Conservation (phyloP, 371 early-diverging fungal species). For the Apophysomyces variabilis region DNA sequence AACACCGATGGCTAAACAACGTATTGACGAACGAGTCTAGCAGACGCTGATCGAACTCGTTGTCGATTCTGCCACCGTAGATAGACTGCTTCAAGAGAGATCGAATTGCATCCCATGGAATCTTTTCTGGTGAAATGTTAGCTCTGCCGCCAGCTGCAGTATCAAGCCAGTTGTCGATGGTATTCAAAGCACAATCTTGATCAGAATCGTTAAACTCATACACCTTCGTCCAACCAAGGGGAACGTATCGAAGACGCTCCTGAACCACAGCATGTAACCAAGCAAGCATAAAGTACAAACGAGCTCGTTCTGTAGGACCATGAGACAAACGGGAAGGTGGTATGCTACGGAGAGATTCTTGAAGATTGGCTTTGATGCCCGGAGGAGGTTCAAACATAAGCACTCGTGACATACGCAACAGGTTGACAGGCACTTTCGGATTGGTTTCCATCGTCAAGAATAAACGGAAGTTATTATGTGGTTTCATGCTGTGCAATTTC, state of each 20-base stretch:
- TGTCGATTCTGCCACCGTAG: slow-evolving; percentile 97
- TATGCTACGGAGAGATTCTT: slow-evolving; percentile 80
- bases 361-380: slow-evolving; percentile 94
- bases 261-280: slow-evolving; percentile 96
- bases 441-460: slow-evolving; percentile 98
- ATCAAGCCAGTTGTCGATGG: slow-evolving; percentile 92
- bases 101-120: slow-evolving; percentile 95
- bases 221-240: slow-evolving; percentile 96
- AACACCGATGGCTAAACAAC: slow-evolving; percentile 84
- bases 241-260: slow-evolving; percentile 95
- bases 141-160: slow-evolving; percentile 78
- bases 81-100: slow-evolving; percentile 87
- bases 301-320: slow-evolving; percentile 86
- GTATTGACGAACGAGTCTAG: slow-evolving; percentile 89
- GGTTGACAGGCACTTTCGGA: slow-evolving; percentile 92
- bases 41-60: slow-evolving; percentile 86
- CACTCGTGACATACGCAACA: slow-evolving; percentile 89
- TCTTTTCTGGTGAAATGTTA: slow-evolving; percentile 92
- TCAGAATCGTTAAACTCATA: slow-evolving; percentile 99
- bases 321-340: slow-evolving; percentile 60
- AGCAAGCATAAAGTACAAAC: slow-evolving; percentile 93
- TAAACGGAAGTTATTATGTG: slow-evolving; percentile 86
- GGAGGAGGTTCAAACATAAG: slow-evolving; percentile 97
- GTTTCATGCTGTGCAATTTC: slow-evolving; percentile 84
- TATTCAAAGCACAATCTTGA: slow-evolving; percentile 87